Conservation (phyloP, 2,329 filamentous ascomycete genomes). For the Diplodia scrobiculata region DNA sequence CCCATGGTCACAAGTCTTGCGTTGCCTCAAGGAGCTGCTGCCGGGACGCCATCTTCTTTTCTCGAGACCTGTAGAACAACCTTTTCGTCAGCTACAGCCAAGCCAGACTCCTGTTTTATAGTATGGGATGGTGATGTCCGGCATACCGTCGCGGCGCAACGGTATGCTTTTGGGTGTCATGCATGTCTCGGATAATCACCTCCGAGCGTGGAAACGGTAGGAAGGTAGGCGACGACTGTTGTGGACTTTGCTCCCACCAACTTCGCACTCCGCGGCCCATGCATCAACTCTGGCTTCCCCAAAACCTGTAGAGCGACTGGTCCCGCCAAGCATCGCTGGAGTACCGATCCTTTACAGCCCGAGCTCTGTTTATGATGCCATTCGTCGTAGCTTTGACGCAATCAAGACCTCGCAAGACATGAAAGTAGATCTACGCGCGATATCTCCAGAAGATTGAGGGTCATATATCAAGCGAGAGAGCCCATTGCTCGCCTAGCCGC, state of each 20-base stretch:
- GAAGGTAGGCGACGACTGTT: background rate
- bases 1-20: background rate
- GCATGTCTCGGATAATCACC: conserved; percentile 25
- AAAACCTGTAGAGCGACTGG: background rate
- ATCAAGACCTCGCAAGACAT: background rate
- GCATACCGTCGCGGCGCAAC: background rate
- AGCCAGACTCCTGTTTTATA: background rate
- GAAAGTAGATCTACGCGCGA: background rate
- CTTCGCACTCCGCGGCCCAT: background rate
- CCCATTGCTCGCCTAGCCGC: background rate
- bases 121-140: background rate
- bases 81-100: background rate
- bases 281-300: background rate
- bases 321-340: background rate
- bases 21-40: background rate
- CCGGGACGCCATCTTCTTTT: background rate
- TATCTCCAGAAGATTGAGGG: background rate
- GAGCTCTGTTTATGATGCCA: background rate
- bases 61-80: background rate
- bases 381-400: background rate
- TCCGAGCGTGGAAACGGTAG: background rate
- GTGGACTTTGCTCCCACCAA: background rate
- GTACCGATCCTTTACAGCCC: background rate
- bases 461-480: background rate
- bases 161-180: background rate